A percentile compares a stretch with the other conserved stretches of the same genome.
phyloP scores from a whole-genome alignment of 495 filamentous ascomycete genomes.

The Aspergillus saccharolyticus region DNA sequence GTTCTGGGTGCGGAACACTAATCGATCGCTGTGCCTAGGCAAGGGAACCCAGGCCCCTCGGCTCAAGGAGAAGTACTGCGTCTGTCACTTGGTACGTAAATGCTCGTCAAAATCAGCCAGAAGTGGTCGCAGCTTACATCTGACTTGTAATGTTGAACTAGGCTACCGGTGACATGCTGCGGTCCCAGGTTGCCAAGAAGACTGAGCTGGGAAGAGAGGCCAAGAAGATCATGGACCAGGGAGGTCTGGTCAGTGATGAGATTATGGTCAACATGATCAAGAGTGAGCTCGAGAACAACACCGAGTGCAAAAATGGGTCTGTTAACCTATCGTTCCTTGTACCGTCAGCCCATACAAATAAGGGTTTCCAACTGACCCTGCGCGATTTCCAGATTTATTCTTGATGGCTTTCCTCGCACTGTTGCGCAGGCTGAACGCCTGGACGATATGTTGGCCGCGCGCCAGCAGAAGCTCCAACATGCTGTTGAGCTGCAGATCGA shows the following conservation, averaged over 20 bases:
- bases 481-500: constrained; percentile 96
- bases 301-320: constrained; percentile 90
- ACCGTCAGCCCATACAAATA: not conserved
- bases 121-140: not conserved
- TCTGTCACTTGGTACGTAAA: constrained; percentile 84
- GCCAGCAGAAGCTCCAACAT: constrained; percentile 78
- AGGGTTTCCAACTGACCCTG: constrained; percentile 17
- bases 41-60: constrained; percentile 98
- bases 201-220: constrained; percentile 90
- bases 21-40: constrained; percentile 50
- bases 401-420: constrained; percentile 96
- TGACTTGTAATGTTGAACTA: constrained; percentile 30
- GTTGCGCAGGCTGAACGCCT: constrained; percentile 92
- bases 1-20: constrained; percentile 18
- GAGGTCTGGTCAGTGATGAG: constrained; percentile 95
- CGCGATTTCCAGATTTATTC: constrained; percentile 71
- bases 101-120: not conserved
- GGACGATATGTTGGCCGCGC: constrained; percentile 77
- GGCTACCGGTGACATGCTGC: constrained; percentile 99
- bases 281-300: constrained; percentile 88
- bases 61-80: constrained; percentile 95
- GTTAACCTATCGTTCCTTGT: constrained; percentile 9
- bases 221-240: constrained; percentile 99
- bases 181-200: constrained; percentile 97
- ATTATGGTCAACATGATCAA: constrained; percentile 99